Conservation (phyloP, 257 asterid genomes). For the Solanum etuberosum region DNA sequence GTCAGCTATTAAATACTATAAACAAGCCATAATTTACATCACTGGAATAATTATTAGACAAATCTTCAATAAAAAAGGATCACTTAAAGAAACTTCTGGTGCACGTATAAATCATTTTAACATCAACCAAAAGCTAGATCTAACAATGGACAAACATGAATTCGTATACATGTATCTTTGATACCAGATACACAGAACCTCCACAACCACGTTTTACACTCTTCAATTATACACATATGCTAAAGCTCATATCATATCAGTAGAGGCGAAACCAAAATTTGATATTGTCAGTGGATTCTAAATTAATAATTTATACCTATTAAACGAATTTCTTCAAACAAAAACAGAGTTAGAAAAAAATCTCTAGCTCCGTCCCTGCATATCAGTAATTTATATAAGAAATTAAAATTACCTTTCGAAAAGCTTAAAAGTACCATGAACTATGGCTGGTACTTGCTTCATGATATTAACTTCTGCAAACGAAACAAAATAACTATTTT, state of each 20-base stretch:
- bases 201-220: neutral
- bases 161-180: neutral
- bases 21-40: neutral
- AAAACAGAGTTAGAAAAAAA: neutral
- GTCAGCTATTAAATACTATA: neutral
- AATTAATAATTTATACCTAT: neutral
- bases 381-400: neutral
- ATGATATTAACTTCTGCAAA: constrained; percentile 50
- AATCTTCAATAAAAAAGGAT: neutral
- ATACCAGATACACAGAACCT: neutral
- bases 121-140: neutral
- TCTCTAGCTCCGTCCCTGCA: neutral
- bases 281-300: neutral
- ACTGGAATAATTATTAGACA: neutral
- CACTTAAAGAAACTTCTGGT: neutral
- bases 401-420: constrained; percentile 49
- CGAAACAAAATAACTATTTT: neutral
- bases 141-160: neutral
- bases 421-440: constrained; percentile 77
- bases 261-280: neutral
- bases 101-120: neutral
- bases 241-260: neutral
- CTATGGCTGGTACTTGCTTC: constrained; percentile 79
- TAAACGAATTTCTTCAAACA: neutral
- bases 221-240: neutral